These are phyloP conservation scores for Penicillium sp. DNA, from an alignment of 2,329 filamentous ascomycete species.

Conservation along the genomic window DNA sequence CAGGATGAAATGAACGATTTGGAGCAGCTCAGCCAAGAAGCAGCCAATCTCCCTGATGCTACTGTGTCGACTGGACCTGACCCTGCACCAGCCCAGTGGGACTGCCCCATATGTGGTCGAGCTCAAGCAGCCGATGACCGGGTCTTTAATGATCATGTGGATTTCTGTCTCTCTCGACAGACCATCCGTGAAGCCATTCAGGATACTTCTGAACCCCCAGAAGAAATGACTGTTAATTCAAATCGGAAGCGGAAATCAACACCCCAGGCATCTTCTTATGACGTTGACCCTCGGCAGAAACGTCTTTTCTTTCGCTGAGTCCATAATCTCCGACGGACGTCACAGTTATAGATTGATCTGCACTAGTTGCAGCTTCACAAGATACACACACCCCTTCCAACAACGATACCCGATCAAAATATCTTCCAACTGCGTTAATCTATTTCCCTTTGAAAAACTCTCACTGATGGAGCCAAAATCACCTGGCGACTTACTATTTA, in stretches of 20 bases:
- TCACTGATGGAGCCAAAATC: too few species aligned
- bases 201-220: conserved; percentile 34
- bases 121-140: conserved; percentile 74
- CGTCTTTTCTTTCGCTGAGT: conserved; percentile 34
- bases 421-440: too few species aligned
- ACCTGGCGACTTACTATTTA: too few species aligned
- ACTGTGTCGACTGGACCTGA: conserved; percentile 24
- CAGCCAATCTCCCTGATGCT: conserved; percentile 11
- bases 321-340: background rate
- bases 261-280: conserved; percentile 13
- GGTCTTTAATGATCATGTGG: conserved; percentile 87
- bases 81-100: conserved; percentile 62
- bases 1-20: conserved; percentile 63
- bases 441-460: too few species aligned
- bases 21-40: conserved; percentile 63
- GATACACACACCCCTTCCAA: background rate
- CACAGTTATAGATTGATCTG: background rate
- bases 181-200: conserved; percentile 83
- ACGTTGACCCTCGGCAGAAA: conserved; percentile 33
- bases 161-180: conserved; percentile 81
- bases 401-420: background rate
- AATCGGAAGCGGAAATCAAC: conserved; percentile 39
- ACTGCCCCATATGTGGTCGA: conserved; percentile 82
- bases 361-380: too few species aligned
- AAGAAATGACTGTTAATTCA: background rate